Conservation (phyloP, 2,329 filamentous ascomycete species). For the Fusarium azukiicola region DNA sequence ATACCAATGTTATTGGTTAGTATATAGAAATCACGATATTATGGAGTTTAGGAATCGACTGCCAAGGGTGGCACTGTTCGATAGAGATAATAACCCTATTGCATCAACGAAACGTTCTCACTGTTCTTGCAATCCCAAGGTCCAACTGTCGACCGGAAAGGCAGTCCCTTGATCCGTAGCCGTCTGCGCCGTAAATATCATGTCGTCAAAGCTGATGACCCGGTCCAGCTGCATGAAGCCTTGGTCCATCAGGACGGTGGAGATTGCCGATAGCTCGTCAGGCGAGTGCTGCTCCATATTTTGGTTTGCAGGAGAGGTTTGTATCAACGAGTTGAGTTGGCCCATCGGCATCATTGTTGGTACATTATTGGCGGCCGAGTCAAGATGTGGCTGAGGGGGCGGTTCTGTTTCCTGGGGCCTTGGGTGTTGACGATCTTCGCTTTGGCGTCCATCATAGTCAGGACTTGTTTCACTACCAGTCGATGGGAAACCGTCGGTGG, state of each 20-base stretch:
- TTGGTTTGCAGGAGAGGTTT: slow-evolving; percentile 33
- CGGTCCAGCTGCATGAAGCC: slow-evolving; percentile 59
- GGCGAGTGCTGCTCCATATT: slow-evolving; percentile 33
- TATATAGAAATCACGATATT: too few relatives aligned
- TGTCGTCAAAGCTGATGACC: slow-evolving; percentile 61
- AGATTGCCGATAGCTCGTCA: slow-evolving; percentile 57
- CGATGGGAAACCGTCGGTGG: slow-evolving; percentile 29
- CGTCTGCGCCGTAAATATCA: slow-evolving; percentile 56
- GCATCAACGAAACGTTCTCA: too few relatives aligned
- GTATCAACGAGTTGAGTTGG: slow-evolving; percentile 32
- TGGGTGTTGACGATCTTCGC: fast-evolving
- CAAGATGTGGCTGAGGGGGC: fast-evolving
- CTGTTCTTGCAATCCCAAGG: neutral
- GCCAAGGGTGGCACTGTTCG: too few relatives aligned
- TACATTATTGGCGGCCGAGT: neutral
- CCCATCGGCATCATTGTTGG: neutral
- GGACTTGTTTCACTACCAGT: neutral
- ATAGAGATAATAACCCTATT: too few relatives aligned
- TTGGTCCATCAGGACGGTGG: slow-evolving; percentile 57
- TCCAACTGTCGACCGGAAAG: slow-evolving; percentile 36
- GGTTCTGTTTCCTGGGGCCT: neutral
- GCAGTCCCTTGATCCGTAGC: slow-evolving; percentile 29
- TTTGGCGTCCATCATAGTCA: fast-evolving
- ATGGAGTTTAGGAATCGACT: too few relatives aligned
- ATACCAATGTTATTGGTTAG: too few relatives aligned